Conservation (phyloP, 352 stramenopile genomes). For the Pythium phragmiticola region DNA sequence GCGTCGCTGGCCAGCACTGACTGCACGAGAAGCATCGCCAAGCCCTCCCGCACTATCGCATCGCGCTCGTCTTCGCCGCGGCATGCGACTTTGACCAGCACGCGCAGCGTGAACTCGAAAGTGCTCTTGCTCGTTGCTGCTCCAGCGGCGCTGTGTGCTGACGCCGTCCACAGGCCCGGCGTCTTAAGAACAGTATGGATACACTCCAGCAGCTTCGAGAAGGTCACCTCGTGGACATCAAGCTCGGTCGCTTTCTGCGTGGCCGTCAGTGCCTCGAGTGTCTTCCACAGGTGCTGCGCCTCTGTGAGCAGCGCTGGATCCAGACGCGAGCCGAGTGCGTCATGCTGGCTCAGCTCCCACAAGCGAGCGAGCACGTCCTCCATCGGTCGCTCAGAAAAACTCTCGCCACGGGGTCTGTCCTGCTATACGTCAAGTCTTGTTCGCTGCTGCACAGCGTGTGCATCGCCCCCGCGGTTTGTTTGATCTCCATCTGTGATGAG, state of each 20-base stretch:
- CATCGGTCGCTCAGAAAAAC: slow-evolving; percentile 5
- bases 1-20: slow-evolving; percentile 21
- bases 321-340: neutral
- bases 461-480: neutral
- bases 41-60: slow-evolving; percentile 37
- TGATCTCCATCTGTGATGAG: neutral
- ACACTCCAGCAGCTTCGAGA: slow-evolving; percentile 45
- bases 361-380: slow-evolving; percentile 26
- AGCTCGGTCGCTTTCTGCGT: slow-evolving; percentile 38
- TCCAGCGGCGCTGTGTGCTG: neutral
- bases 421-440: neutral
- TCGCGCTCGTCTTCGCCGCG: slow-evolving; percentile 52
- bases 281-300: slow-evolving; percentile 51
- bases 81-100: slow-evolving; percentile 38
- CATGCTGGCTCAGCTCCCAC: slow-evolving; percentile 15
- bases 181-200: slow-evolving; percentile 37
- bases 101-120: slow-evolving; percentile 41
- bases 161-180: slow-evolving; percentile 26
- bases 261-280: slow-evolving; percentile 45
- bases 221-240: slow-evolving; percentile 33
- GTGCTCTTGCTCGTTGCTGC: slow-evolving; percentile 20
- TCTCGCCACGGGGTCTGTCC: neutral
- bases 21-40: slow-evolving; percentile 37
- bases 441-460: neutral
- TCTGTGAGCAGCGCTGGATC: slow-evolving; percentile 29